A percentile compares a stretch with the other conserved stretches of the same genome.
phyloP scores from a whole-genome alignment of 371 early-diverging fungal genomes.

The Fennellomyces sp. region DNA sequence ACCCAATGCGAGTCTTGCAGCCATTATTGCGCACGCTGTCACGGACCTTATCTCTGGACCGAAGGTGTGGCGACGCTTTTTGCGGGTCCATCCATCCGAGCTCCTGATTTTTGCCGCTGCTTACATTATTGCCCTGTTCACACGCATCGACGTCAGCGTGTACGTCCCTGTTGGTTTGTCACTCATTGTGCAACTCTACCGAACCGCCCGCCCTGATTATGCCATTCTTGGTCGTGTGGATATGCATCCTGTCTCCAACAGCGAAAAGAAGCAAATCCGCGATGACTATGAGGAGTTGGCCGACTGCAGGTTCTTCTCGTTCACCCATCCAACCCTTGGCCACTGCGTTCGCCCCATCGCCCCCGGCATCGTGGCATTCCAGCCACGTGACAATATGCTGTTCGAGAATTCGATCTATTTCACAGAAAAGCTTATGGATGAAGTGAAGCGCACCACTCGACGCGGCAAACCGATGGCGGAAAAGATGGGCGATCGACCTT shows the following conservation, averaged over 20 bases:
- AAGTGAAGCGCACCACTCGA: constrained; percentile 30
- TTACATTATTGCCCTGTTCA: constrained; percentile 61
- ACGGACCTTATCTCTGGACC: constrained; percentile 65
- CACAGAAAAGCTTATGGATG: constrained; percentile 46
- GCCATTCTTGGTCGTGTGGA: constrained; percentile 32
- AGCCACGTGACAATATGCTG: constrained; percentile 67
- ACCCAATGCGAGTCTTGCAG: constrained; percentile 75
- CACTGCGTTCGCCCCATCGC: constrained; percentile 46
- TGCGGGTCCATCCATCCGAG: constrained; percentile 39
- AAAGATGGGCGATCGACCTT: constrained; percentile 47
- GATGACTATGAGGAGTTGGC: not conserved
- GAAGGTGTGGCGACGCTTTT: constrained; percentile 46
- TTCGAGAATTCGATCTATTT: constrained; percentile 73
- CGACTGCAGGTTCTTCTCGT: constrained; percentile 15
- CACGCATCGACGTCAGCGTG: constrained; percentile 70
- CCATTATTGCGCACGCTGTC: constrained; percentile 78
- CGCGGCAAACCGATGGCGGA: constrained; percentile 32
- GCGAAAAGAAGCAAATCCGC: not conserved
- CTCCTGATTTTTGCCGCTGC: constrained; percentile 39
- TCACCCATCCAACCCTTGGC: constrained; percentile 31
- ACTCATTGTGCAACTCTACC: constrained; percentile 64
- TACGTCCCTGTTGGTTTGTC: constrained; percentile 68
- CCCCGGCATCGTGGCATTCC: constrained; percentile 64
- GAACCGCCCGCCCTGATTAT: constrained; percentile 65
- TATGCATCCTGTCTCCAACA: constrained; percentile 15